These are phyloP conservation scores for Pseudocercospora ulei DNA, from an alignment of 2,329 filamentous ascomycete genomes.

Conservation along the genomic window DNA sequence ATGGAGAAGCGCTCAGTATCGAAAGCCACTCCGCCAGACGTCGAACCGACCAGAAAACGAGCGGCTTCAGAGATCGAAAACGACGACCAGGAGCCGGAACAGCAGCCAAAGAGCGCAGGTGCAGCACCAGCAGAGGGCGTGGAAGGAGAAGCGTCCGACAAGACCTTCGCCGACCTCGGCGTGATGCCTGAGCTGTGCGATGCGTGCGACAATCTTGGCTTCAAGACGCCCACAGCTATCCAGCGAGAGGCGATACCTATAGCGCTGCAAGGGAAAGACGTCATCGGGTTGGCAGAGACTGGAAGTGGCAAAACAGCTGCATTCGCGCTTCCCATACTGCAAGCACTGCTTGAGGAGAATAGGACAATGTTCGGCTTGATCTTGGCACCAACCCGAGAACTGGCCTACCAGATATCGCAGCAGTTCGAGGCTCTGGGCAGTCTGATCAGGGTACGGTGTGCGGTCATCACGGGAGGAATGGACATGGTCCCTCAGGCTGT, in stretches of 20 bases:
- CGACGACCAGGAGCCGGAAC: constrained; percentile 16
- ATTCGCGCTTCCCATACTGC: constrained; percentile 85
- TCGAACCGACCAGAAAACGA: constrained; percentile 16
- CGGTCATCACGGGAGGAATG: constrained; percentile 75
- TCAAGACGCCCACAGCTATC: constrained; percentile 79
- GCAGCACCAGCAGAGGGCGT: constrained; percentile 25
- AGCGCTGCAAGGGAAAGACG: constrained; percentile 68
- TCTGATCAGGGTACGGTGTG: constrained; percentile 75
- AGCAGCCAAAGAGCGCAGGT: constrained; percentile 16
- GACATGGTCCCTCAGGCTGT: constrained; percentile 92
- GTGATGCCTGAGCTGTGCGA: constrained; percentile 81
- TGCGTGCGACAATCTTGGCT: constrained; percentile 71
- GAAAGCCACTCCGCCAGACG: neutral
- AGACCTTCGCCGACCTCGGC: constrained; percentile 63
- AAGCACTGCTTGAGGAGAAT: constrained; percentile 79
- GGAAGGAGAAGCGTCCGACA: constrained; percentile 29
- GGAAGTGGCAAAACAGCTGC: constrained; percentile 93
- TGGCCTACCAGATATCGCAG: constrained; percentile 84
- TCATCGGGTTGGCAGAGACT: constrained; percentile 91
- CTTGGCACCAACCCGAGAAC: constrained; percentile 82
- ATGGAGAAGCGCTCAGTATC: no score
- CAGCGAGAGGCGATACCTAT: constrained; percentile 74
- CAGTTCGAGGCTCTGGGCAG: constrained; percentile 80
- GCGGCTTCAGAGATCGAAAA: constrained; percentile 14
- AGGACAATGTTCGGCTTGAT: constrained; percentile 80